These are phyloP conservation scores for Boletus rufocinnamomeus DNA, from an alignment of 768 basidiomycete genomes.

Conservation along the genomic window DNA sequence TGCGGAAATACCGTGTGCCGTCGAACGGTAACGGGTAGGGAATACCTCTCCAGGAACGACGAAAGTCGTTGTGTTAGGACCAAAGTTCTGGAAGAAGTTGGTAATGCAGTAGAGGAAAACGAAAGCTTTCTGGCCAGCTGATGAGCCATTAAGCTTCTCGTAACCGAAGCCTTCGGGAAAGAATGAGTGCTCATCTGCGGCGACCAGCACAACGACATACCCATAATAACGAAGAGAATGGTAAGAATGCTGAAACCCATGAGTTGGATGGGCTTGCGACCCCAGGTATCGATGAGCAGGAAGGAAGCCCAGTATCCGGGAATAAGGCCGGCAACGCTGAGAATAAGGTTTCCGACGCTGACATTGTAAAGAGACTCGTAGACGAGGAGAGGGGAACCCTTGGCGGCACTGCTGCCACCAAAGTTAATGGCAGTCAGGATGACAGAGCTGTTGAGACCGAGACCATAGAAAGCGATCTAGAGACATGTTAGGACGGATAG, in stretches of 20 bases:
- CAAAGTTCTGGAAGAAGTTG: constrained; percentile 91
- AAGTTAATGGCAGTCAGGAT: constrained; percentile 72
- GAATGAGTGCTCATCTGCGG: constrained; percentile 1
- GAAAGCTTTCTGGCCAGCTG: constrained; percentile 54
- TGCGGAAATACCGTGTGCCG: constrained; percentile 82
- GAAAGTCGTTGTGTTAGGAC: constrained; percentile 81
- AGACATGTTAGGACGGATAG: constrained; percentile 4
- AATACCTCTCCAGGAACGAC: constrained; percentile 80
- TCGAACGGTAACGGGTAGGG: constrained; percentile 88
- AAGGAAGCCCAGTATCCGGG: constrained; percentile 68
- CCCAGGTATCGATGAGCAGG: constrained; percentile 74
- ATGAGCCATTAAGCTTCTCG: constrained; percentile 52
- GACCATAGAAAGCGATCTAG: constrained; percentile 85
- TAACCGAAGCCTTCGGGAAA: constrained; percentile 60
- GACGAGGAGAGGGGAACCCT: constrained; percentile 39
- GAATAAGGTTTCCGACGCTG: constrained; percentile 73
- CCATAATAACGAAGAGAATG: constrained; percentile 66
- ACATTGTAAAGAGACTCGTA: constrained; percentile 65
- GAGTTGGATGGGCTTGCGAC: constrained; percentile 79
- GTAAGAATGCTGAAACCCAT: constrained; percentile 76
- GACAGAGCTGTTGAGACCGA: constrained; percentile 80
- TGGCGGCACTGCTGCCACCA: constrained; percentile 43
- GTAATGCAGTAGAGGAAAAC: constrained; percentile 85
- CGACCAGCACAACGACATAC: constrained; percentile 38
- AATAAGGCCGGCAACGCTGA: constrained; percentile 76